These are phyloP conservation scores for Penicillium crustosum DNA, from an alignment of 2,329 filamentous ascomycete genomes.

Conservation along the genomic window DNA sequence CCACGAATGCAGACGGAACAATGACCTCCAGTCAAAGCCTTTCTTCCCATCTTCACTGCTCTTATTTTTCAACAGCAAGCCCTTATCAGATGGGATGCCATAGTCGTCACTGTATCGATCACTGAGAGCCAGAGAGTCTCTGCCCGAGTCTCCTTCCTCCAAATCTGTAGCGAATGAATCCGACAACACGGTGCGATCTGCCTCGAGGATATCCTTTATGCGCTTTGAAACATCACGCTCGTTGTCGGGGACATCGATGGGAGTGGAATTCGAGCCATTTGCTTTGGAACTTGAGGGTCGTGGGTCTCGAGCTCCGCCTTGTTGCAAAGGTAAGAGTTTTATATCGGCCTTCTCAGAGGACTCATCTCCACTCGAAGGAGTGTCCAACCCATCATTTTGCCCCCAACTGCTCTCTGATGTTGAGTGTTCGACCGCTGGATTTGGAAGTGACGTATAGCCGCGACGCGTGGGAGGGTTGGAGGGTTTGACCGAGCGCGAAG, in stretches of 20 bases:
- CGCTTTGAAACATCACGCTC: conserved; percentile 17
- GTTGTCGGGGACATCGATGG: conserved; percentile 7
- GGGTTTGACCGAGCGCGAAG: neutral
- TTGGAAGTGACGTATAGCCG: neutral
- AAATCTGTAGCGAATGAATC: conserved; percentile 24
- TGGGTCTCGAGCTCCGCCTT: neutral
- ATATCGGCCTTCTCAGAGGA: conserved; percentile 14
- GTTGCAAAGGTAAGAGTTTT: conserved; percentile 16
- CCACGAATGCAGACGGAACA: conserved; percentile 19
- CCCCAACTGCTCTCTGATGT: neutral
- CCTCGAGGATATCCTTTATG: conserved; percentile 19
- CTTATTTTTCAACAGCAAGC: neutral
- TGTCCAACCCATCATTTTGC: neutral
- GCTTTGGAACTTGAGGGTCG: conserved; percentile 2
- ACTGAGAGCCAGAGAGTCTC: conserved; percentile 10
- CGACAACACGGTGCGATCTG: conserved; percentile 12
- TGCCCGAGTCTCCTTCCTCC: conserved; percentile 16
- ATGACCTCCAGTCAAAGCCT: conserved; percentile 4
- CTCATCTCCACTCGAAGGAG: conserved; percentile 14
- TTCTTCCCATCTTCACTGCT: neutral
- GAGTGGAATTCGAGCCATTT: neutral
- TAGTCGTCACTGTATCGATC: conserved; percentile 18
- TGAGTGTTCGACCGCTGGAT: neutral
- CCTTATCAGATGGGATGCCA: conserved; percentile 15
- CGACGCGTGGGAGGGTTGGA: conserved; percentile 3